phyloP scores from a whole-genome alignment of 139 green algal genomes.

The Coelastrella sp. region DNA sequence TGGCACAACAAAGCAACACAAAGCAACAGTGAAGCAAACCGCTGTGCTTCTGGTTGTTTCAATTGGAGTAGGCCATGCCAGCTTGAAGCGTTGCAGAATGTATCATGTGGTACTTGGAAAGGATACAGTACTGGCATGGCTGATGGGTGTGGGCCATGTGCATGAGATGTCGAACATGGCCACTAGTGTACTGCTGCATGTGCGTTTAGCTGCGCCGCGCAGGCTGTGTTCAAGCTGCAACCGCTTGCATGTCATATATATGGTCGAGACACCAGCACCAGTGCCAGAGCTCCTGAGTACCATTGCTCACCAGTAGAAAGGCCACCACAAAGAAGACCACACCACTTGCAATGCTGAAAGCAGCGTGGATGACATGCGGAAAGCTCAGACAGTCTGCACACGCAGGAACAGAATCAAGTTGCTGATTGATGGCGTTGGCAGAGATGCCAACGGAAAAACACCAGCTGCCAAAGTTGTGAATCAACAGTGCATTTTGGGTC shows the following conservation, averaged over 20 bases:
- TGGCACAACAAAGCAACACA: background rate
- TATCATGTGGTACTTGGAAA: background rate
- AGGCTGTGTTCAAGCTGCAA: too few species aligned
- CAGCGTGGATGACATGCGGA: constrained; percentile 56
- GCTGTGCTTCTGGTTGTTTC: too few species aligned
- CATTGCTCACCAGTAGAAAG: constrained; percentile 52
- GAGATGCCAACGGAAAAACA: too few species aligned
- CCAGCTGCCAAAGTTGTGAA: too few species aligned
- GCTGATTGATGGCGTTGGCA: background rate
- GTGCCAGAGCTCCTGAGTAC: background rate
- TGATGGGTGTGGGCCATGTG: background rate
- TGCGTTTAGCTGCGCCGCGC: too few species aligned
- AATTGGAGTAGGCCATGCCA: background rate
- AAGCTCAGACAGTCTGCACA: constrained; percentile 55
- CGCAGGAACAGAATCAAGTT: background rate
- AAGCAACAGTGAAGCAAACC: too few species aligned
- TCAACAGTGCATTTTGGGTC: too few species aligned
- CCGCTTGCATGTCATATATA: too few species aligned
- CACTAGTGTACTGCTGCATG: too few species aligned
- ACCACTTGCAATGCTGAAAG: constrained; percentile 46
- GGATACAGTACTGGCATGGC: background rate
- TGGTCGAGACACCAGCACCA: background rate
- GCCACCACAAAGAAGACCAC: constrained; percentile 55
- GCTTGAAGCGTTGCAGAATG: background rate
- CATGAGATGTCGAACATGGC: background rate